Evolutionary conservation across 805 yeast genomes (phyloP).

Genomic region (Yamadazyma kitorensis): DNA sequence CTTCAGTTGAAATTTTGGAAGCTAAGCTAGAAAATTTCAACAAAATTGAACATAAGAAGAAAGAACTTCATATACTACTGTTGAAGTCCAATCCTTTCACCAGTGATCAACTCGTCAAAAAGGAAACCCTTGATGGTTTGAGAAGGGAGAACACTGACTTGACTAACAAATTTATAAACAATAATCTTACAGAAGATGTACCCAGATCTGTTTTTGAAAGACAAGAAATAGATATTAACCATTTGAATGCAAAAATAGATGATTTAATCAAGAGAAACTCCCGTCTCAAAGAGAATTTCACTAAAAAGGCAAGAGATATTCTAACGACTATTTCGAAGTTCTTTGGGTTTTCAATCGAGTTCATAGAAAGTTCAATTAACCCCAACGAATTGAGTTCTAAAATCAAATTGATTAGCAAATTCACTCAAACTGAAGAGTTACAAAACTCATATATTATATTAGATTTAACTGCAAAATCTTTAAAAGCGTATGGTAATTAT

Average conservation of each 20-base stretch:
- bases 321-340: conserved; percentile 62
- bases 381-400: conserved; percentile 48
- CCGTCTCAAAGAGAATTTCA: conserved; percentile 56
- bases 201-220: conserved; percentile 67
- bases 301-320: conserved; percentile 68
- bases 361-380: conserved; percentile 45
- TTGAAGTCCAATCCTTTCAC: conserved; percentile 63
- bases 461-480: conserved; percentile 52
- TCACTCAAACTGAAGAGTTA: conserved; percentile 20
- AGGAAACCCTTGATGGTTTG: conserved; percentile 48
- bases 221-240: conserved; percentile 50
- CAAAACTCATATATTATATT: conserved; percentile 49
- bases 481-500: conserved; percentile 48
- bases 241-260: conserved; percentile 45
- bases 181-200: conserved; percentile 18
- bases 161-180: conserved; percentile 24
- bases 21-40: conserved; percentile 30
- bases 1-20: conserved; percentile 32
- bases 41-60: conserved; percentile 17
- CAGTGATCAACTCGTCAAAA: conserved; percentile 60
- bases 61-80: conserved; percentile 51
- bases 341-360: conserved; percentile 73
- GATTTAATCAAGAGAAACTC: conserved; percentile 49
- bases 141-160: conserved; percentile 57
- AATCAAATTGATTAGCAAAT: conserved; percentile 53